Conservation (phyloP, 495 filamentous ascomycete species). For the Opeltia flavorubescens region DNA sequence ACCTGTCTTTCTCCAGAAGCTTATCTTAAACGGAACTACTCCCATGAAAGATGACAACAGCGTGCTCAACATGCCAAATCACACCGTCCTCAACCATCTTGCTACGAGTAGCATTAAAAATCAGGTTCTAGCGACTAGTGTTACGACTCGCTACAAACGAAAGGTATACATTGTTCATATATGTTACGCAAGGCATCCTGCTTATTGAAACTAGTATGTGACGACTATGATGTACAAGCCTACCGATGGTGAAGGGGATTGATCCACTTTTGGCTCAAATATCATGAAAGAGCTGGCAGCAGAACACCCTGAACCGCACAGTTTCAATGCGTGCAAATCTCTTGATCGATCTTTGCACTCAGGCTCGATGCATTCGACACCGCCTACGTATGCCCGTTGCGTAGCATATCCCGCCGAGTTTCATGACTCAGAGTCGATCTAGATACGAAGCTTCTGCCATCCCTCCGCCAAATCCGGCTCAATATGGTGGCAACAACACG, state of each 20-base stretch:
- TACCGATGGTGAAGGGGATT: conserved; percentile 30
- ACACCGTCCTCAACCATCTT: conserved; percentile 90
- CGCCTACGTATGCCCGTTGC: no score
- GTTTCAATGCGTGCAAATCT: no score
- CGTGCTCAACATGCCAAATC: conserved; percentile 89
- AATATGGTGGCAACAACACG: no score
- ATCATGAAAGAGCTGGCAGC: conserved; percentile 11
- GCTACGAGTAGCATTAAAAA: conserved; percentile 99
- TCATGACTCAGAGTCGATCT: background rate
- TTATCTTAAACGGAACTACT: conserved; percentile 79
- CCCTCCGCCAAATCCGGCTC: no score
- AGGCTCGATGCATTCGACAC: no score
- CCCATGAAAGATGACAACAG: conserved; percentile 96
- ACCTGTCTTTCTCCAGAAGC: conserved; percentile 85
- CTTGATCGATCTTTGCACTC: no score
- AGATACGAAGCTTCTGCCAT: no score
- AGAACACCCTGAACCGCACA: no score
- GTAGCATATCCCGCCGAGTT: no score
- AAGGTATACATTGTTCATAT: conserved; percentile 46
- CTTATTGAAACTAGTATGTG: conserved; percentile 54
- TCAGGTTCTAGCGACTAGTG: conserved; percentile 87
- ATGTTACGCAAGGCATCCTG: conserved; percentile 2
- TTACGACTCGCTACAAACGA: conserved; percentile 87
- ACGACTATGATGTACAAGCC: conserved; percentile 98
- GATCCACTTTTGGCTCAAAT: conserved; percentile 3